phyloP scores from a whole-genome alignment of 1,284 basidiomycete species.

The Boletus calvinii region DNA sequence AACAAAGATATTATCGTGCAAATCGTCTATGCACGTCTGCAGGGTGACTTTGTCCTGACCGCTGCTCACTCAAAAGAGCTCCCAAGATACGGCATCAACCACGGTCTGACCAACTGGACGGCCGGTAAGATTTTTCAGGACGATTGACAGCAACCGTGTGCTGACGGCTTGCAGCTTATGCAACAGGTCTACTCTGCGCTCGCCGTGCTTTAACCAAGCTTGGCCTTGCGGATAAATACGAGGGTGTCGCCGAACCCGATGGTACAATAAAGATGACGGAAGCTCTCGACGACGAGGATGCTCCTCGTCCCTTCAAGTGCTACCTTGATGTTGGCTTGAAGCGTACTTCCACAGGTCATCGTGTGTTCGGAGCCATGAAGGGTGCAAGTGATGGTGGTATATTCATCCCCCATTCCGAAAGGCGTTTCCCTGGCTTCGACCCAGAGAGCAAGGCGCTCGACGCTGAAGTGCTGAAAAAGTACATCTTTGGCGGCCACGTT shows the following conservation, averaged over 20 bases:
- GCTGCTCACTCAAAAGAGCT: slow-evolving; percentile 91
- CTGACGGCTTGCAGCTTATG: slow-evolving; percentile 68
- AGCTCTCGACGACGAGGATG: slow-evolving; percentile 86
- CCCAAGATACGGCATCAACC: slow-evolving; percentile 94
- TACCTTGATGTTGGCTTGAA: slow-evolving; percentile 99
- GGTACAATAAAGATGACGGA: slow-evolving; percentile 85
- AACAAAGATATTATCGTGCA: slow-evolving; percentile 92
- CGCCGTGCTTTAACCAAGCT: slow-evolving; percentile 95
- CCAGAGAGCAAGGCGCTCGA: slow-evolving; percentile 93
- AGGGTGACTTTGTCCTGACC: slow-evolving; percentile 93
- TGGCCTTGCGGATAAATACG: slow-evolving; percentile 97
- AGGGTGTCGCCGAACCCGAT: slow-evolving; percentile 92
- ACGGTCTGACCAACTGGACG: slow-evolving; percentile 98
- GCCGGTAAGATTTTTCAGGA: slow-evolving; percentile 55
- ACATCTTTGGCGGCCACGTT: slow-evolving; percentile 98
- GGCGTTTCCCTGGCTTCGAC: slow-evolving; percentile 99
- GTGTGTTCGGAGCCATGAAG: slow-evolving; percentile 99
- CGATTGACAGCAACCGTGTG: background rate
- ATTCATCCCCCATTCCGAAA: slow-evolving; percentile 97
- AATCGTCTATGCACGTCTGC: slow-evolving; percentile 95
- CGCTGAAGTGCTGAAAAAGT: slow-evolving; percentile 93
- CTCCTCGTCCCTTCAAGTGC: slow-evolving; percentile 96
- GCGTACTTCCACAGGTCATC: slow-evolving; percentile 97
- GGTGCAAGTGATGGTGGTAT: slow-evolving; percentile 98
- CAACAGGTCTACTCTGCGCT: slow-evolving; percentile 94